Evolutionary conservation across 2,329 filamentous ascomycete species (phyloP).

Genomic region (Verticillium albo-atrum): DNA sequence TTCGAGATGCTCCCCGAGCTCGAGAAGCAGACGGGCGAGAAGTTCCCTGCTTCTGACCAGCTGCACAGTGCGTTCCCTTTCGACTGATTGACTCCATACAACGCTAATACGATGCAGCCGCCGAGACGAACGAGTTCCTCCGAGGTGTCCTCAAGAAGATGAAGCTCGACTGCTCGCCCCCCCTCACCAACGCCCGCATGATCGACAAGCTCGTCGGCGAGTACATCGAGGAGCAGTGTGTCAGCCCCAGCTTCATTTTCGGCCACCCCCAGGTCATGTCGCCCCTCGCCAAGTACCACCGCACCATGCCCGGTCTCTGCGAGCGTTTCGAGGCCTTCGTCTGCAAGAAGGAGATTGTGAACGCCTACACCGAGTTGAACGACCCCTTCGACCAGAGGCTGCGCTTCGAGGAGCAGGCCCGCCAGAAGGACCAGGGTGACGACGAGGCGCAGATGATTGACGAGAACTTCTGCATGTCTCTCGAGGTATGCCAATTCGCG

Average conservation of each 20-base stretch:
- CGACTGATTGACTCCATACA: too few species aligned
- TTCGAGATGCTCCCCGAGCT: constrained; percentile 95
- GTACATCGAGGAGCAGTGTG: constrained; percentile 89
- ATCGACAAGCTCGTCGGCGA: constrained; percentile 92
- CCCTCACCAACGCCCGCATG: constrained; percentile 91
- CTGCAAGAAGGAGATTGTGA: constrained; percentile 94
- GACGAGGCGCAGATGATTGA: constrained; percentile 96
- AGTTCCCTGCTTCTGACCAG: constrained; percentile 85
- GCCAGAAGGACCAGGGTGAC: constrained; percentile 93
- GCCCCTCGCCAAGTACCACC: constrained; percentile 93
- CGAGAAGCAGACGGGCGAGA: constrained; percentile 85
- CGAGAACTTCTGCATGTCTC: constrained; percentile 86
- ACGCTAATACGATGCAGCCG: constrained; percentile 37
- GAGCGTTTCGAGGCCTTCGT: constrained; percentile 98
- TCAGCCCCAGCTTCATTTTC: constrained; percentile 68
- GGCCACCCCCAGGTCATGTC: constrained; percentile 64
- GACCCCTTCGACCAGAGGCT: constrained; percentile 89
- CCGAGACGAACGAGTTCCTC: constrained; percentile 86
- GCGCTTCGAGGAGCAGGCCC: constrained; percentile 71
- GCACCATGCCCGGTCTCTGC: constrained; percentile 74
- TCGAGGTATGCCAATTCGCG: constrained; percentile 48
- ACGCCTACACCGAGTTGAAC: constrained; percentile 96
- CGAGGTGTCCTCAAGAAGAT: constrained; percentile 80
- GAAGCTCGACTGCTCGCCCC: constrained; percentile 83
- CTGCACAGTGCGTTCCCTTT: constrained; percentile 62